A percentile compares a stretch with the other conserved stretches of the same genome.
Evolutionary conservation across 768 basidiomycete genomes (phyloP).

Genomic region (Tricholoma sp.): DNA sequence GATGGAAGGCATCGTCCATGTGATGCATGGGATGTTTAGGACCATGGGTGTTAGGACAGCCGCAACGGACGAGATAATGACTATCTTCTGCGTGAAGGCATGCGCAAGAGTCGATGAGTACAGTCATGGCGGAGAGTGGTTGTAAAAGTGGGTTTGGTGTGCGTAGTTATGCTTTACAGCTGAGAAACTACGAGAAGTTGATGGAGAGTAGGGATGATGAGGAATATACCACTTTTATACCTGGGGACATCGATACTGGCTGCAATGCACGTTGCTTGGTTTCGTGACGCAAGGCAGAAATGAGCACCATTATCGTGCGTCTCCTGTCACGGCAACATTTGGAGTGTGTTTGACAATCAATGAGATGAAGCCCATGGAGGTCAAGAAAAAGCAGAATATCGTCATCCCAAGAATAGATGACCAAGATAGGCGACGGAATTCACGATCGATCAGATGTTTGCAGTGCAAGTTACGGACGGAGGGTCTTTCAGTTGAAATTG

Average conservation of each 20-base stretch:
- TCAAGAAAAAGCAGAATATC: constrained; percentile 7
- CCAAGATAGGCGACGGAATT: constrained; percentile 9
- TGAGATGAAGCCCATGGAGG: constrained; percentile 8
- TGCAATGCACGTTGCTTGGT: constrained; percentile 1
- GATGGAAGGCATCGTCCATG: constrained; percentile 29
- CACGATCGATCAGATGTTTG: constrained; percentile 2
- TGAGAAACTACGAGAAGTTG: neutral
- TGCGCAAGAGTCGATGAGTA: constrained; percentile 9
- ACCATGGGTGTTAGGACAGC: constrained; percentile 24
- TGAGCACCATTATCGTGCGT: constrained; percentile 9
- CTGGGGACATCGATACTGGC: constrained; percentile 5
- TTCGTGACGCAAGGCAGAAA: constrained; percentile 12
- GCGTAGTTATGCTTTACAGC: neutral
- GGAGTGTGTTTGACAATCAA: constrained; percentile 15
- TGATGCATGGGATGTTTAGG: constrained; percentile 23
- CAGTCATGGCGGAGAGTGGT: neutral
- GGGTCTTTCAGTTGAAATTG: constrained; percentile 12
- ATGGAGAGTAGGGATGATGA: neutral
- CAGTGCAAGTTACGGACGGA: constrained; percentile 1
- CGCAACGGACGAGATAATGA: constrained; percentile 30
- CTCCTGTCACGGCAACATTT: constrained; percentile 7
- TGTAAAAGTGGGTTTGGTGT: neutral
- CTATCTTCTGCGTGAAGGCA: constrained; percentile 15
- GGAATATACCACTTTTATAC: constrained; percentile 5
- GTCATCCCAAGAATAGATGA: constrained; percentile 5